Percentiles rank a stretch among this genome's conserved stretches.
Conservation (phyloP, 2,329 filamentous ascomycete genomes). For the Chrysoporthe austroafricana region DNA sequence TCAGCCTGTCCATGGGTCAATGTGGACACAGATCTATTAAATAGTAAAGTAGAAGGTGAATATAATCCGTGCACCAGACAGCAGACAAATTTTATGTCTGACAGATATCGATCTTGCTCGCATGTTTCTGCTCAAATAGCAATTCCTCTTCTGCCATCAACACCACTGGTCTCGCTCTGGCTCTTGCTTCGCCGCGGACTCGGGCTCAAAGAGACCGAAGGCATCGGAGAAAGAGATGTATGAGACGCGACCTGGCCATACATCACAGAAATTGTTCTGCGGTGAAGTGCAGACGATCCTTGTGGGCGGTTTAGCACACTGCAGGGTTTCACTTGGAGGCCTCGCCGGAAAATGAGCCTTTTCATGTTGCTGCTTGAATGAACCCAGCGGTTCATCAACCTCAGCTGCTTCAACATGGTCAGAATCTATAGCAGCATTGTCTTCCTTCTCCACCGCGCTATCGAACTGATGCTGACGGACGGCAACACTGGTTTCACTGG, state of each 20-base stretch:
- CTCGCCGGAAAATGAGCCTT: too few relatives aligned
- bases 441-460: not conserved
- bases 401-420: too few relatives aligned
- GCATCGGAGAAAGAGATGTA: conserved; percentile 1
- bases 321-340: too few relatives aligned
- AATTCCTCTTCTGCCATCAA: not conserved
- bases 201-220: not conserved
- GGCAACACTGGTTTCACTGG: not conserved
- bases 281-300: not conserved
- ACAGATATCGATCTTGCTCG: not conserved
- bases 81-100: not conserved
- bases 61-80: not conserved
- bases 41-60: not conserved
- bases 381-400: too few relatives aligned
- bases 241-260: not conserved
- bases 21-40: not conserved
- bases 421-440: not conserved
- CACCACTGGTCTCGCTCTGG: not conserved
- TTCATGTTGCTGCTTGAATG: too few relatives aligned
- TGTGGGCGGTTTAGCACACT: too few relatives aligned
- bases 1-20: too few relatives aligned
- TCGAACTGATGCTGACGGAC: not conserved
- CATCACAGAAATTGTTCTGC: not conserved
- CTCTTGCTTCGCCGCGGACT: too few relatives aligned
- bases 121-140: not conserved